Conservation (phyloP, 164 flowering plant genomes). For the Euptelea pleiosperma region DNA sequence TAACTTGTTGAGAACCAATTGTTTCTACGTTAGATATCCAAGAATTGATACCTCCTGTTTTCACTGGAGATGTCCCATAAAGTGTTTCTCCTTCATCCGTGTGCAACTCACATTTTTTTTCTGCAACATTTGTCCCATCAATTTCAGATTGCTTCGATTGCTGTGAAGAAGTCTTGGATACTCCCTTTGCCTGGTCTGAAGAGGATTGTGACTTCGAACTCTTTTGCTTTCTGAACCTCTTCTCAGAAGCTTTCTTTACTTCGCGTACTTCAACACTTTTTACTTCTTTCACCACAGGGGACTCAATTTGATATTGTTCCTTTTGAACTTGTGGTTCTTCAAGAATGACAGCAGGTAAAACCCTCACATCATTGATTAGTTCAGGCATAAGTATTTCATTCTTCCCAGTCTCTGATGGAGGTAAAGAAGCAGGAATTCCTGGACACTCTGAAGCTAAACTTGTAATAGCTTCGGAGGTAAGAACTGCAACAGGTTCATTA, state of each 20-base stretch:
- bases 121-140: constrained; percentile 19
- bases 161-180: constrained; percentile 30
- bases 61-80: constrained; percentile 21
- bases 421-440: constrained; percentile 13
- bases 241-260: constrained; percentile 57
- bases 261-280: constrained; percentile 49
- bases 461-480: constrained; percentile 14
- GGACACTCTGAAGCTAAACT: constrained; percentile 10
- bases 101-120: constrained; percentile 19
- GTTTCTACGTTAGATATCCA: constrained; percentile 19
- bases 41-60: constrained; percentile 22
- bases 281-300: constrained; percentile 28
- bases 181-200: constrained; percentile 48
- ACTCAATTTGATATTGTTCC: constrained; percentile 24
- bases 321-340: constrained; percentile 30
- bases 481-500: constrained; percentile 13
- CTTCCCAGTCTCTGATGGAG: constrained; percentile 11
- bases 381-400: constrained; percentile 17
- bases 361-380: constrained; percentile 15
- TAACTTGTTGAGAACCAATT: constrained; percentile 19
- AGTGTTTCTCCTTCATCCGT: constrained; percentile 17
- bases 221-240: constrained; percentile 82
- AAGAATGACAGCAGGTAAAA: constrained; percentile 8
- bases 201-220: constrained; percentile 50
- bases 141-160: constrained; percentile 37